Percentiles rank a stretch among this genome's conserved stretches.
Conservation (phyloP, 208 protist species). For the Leishmania tropica region DNA sequence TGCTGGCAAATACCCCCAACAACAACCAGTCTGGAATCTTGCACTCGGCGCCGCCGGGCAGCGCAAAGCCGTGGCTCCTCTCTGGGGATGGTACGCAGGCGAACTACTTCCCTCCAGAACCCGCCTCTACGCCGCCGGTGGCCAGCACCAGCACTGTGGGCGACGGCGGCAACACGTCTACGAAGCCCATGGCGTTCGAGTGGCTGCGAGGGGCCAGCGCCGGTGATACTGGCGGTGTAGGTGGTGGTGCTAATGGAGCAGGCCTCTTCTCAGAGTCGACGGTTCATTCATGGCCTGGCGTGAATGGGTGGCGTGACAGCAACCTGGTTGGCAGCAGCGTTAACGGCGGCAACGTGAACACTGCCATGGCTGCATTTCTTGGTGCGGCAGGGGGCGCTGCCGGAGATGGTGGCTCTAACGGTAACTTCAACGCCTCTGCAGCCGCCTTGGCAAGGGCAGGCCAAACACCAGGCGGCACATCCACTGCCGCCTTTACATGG, state of each 20-base stretch:
- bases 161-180: neutral
- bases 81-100: conserved; percentile 12
- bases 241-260: neutral
- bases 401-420: neutral
- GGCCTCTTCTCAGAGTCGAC: conserved; percentile 3
- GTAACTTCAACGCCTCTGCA: neutral
- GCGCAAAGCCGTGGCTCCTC: conserved; percentile 25
- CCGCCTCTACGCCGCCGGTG: neutral
- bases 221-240: neutral
- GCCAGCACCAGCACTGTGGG: neutral
- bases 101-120: conserved; percentile 1
- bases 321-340: neutral
- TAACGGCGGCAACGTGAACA: neutral
- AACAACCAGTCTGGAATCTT: neutral
- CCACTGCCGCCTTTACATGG: conserved; percentile 14
- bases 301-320: conserved; percentile 19
- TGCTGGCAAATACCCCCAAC: neutral
- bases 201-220: conserved; percentile 15
- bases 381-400: neutral
- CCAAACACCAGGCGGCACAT: neutral
- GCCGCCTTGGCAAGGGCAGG: neutral
- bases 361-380: conserved; percentile 6
- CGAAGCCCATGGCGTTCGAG: conserved; percentile 15
- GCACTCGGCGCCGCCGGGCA: conserved; percentile 3
- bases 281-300: conserved; percentile 17